Evolutionary conservation across 2,329 filamentous ascomycete species (phyloP).

Genomic region (Tolypocladium tundrense): DNA sequence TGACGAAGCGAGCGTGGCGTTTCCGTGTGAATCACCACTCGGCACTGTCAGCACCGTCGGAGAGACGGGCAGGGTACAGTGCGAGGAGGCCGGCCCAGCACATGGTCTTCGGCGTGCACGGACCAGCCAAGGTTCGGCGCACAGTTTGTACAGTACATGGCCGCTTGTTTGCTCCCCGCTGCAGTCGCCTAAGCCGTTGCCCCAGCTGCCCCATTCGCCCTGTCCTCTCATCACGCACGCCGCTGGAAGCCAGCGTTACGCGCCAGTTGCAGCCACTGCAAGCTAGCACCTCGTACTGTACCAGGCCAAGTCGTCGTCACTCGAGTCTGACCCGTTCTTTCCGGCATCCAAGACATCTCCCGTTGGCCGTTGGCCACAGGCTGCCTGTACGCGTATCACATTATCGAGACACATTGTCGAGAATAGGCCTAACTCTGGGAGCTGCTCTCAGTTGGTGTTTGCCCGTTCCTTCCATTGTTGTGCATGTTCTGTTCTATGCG

Average conservation of each 20-base stretch:
- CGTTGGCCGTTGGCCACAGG: too few relatives aligned
- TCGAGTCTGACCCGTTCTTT: background rate
- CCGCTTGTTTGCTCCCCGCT: background rate
- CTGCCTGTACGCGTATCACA: too few relatives aligned
- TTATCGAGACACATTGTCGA: too few relatives aligned
- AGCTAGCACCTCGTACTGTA: background rate
- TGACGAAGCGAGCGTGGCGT: background rate
- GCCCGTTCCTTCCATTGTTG: background rate
- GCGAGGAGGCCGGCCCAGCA: background rate
- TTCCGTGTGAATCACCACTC: background rate
- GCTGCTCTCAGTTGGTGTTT: background rate
- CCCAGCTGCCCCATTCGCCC: background rate
- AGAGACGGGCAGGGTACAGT: background rate
- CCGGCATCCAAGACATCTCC: background rate
- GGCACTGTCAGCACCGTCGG: background rate
- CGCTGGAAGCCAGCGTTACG: background rate
- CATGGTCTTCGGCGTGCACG: background rate
- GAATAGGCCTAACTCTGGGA: too few relatives aligned
- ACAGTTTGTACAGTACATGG: background rate
- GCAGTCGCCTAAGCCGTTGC: background rate
- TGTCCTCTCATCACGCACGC: background rate
- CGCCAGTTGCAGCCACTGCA: slow-evolving; percentile 3
- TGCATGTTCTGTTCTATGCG: background rate
- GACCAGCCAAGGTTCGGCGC: background rate
- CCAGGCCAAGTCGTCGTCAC: background rate